These are phyloP conservation scores for Didymella pinodella DNA, from an alignment of 2,329 filamentous ascomycete species.

Conservation along the genomic window DNA sequence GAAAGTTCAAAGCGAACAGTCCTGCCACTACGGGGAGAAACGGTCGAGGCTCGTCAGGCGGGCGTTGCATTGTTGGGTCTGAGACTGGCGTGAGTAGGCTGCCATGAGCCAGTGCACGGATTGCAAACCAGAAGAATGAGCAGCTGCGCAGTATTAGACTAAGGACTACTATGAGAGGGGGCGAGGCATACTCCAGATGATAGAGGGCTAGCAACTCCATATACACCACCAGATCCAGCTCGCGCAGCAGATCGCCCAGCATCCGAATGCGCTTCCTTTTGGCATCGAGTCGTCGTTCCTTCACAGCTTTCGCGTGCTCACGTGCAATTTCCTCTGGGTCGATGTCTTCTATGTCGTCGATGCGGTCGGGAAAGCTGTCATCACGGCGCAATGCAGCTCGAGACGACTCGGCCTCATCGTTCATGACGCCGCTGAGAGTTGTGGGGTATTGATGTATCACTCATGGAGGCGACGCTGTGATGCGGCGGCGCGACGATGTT, in stretches of 20 bases:
- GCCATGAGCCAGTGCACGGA: conserved; percentile 64
- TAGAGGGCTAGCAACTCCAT: conserved; percentile 68
- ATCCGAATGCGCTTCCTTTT: conserved; percentile 48
- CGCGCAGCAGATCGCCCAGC: conserved; percentile 64
- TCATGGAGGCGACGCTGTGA: conserved; percentile 38
- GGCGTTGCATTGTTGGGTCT: conserved; percentile 54
- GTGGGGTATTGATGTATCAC: conserved; percentile 23
- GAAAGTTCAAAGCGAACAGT: conserved; percentile 63
- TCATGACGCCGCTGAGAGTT: conserved; percentile 45
- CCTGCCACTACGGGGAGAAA: conserved; percentile 63
- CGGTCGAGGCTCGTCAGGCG: conserved; percentile 60
- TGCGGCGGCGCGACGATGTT: conserved; percentile 14
- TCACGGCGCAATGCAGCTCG: conserved; percentile 36
- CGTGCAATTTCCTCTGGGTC: conserved; percentile 34
- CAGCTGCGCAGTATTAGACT: conserved; percentile 54
- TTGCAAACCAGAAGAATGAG: conserved; percentile 64
- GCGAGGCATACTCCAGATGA: conserved; percentile 65
- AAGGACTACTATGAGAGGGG: conserved; percentile 1
- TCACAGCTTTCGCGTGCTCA: conserved; percentile 29
- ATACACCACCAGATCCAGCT: conserved; percentile 67
- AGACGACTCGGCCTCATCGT: conserved; percentile 51
- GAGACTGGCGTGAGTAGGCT: conserved; percentile 67
- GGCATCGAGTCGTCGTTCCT: conserved; percentile 43
- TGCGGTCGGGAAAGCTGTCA: conserved; percentile 24
- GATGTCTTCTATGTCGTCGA: conserved; percentile 24